phyloP scores from a whole-genome alignment of 2,329 filamentous ascomycete genomes.

The Botrytis galanthina region DNA sequence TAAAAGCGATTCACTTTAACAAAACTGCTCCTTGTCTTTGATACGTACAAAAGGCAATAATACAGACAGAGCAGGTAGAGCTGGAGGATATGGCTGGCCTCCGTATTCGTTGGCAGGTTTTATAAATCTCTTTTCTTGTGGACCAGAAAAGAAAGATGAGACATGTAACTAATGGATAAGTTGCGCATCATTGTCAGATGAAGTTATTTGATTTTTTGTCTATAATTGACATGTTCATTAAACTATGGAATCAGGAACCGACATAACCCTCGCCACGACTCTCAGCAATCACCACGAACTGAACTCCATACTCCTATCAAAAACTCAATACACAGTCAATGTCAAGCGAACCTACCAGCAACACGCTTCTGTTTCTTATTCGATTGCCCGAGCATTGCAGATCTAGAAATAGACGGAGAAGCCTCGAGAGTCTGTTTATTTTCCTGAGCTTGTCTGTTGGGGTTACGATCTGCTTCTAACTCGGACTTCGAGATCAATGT shows the following conservation, averaged over 20 bases:
- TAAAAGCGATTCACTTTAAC: not conserved
- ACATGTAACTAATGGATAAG: not conserved
- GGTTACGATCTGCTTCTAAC: not conserved
- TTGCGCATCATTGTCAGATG: not conserved
- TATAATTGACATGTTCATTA: not conserved
- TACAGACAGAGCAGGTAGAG: not conserved
- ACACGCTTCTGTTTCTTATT: not conserved
- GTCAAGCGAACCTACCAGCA: not conserved
- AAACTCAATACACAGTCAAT: not conserved
- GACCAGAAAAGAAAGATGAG: not conserved
- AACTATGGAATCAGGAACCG: not conserved
- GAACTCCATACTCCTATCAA: not conserved
- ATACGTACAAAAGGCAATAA: not conserved
- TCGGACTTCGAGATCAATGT: not conserved
- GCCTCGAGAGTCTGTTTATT: not conserved
- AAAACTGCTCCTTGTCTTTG: not conserved
- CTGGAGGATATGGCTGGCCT: not conserved
- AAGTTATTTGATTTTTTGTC: not conserved
- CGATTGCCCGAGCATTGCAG: not conserved
- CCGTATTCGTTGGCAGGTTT: not conserved
- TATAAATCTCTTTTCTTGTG: not conserved
- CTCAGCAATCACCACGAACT: not conserved
- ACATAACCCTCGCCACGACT: not conserved
- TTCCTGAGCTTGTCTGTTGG: not conserved
- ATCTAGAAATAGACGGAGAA: too few species aligned